Conservation (phyloP, 2,329 filamentous ascomycete species). For the Fusarium beomiforme region DNA sequence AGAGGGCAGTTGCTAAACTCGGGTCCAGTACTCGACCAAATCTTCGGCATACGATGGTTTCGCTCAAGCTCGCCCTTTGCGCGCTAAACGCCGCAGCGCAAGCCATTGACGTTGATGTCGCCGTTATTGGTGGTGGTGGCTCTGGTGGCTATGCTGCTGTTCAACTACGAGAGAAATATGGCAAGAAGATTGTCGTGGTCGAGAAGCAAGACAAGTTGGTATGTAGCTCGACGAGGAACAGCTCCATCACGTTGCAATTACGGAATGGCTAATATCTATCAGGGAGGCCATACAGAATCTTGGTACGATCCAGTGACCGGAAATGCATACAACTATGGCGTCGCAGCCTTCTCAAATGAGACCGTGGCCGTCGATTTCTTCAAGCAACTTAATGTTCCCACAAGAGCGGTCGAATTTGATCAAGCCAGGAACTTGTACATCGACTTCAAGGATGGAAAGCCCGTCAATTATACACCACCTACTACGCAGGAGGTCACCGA, state of each 20-base stretch:
- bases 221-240: background rate
- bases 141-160: background rate
- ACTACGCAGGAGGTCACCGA: background rate
- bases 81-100: rapidly evolving
- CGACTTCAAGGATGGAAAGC: background rate
- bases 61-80: rapidly evolving
- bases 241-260: rapidly evolving
- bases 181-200: background rate
- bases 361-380: background rate
- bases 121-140: background rate
- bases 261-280: rapidly evolving
- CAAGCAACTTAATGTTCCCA: background rate
- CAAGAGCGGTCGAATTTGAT: background rate
- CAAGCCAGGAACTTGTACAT: background rate
- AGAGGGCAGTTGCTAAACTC: rapidly evolving
- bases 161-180: background rate
- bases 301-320: background rate
- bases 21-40: too few species aligned
- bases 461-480: background rate
- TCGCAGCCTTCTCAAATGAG: background rate
- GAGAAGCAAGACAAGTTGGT: background rate
- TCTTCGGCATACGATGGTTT: background rate
- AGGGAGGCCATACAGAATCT: background rate
- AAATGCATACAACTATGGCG: background rate
- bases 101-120: background rate